Evolutionary conservation across 78 protist species (phyloP), one percentile per base, ranked within the genome.

Genomic region (Tieghemostelium lacteum): DNA sequence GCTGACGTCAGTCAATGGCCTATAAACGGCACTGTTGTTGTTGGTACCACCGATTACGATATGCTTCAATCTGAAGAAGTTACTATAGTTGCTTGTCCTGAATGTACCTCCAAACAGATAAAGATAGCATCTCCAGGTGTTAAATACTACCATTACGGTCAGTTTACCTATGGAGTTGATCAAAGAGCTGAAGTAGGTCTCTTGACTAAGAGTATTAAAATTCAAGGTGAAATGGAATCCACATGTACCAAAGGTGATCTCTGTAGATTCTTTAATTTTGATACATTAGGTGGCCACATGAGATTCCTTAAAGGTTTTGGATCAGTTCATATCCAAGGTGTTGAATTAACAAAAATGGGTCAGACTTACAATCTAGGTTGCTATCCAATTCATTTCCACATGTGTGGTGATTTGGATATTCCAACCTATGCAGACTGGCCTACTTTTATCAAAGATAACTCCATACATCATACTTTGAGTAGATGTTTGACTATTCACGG

Each of bases 331-430:
- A 49, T 83, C 1, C 78, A 83, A 58, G 93, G 93, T 88, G 74
- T 66, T 52, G 93, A 88, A 6, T 19, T 88, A 0, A 61, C 55
- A 26, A 39, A 88, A 14, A 88, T 88, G 93, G 93, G 93, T 71
- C 93, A 88, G 54, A 69, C 71, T 3, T 75, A 77, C 28, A 73
- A 77, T 45, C 55, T 88, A 1, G 93, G 87, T n/a, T 62, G 33
- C 49, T 88, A 88, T 31, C 93, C 93, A 73, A 77, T 88, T 54
- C 93, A 88, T 63, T 88, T 88, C 77, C 93, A 88, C 24, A 88
- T 88, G 93, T 77, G 86, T 60, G 69, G 78, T 20, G 80, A 88
- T 71, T 86, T 88, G 0, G 87, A 88, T 61, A 74, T 72, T 17
- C 87, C 87, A 29, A 26, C 2, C 33, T 73, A 75, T 65, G 76